phyloP scores from a whole-genome alignment of 768 basidiomycete species.

The Phaffia tasmanica region DNA sequence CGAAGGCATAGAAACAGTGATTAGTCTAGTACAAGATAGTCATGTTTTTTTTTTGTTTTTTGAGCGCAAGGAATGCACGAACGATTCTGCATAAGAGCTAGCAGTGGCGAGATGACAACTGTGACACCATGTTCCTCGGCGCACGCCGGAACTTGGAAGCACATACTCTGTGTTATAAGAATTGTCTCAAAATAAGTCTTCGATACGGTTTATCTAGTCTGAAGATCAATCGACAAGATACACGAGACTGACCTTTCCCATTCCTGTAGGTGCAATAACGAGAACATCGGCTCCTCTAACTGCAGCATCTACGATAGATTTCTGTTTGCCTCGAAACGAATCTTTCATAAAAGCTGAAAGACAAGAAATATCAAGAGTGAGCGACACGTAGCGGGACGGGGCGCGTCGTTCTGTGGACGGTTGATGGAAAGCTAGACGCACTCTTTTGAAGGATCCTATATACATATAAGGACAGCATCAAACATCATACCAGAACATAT shows the following conservation, averaged over 20 bases:
- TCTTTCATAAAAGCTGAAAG: constrained; percentile 56
- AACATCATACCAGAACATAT: background rate
- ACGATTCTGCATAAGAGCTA: constrained; percentile 83
- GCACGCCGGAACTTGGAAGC: constrained; percentile 73
- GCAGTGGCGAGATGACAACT: constrained; percentile 63
- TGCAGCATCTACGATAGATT: constrained; percentile 62
- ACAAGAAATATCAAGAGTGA: background rate
- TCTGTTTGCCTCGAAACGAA: constrained; percentile 64
- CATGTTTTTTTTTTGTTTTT: background rate
- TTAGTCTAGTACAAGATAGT: background rate
- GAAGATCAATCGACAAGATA: background rate
- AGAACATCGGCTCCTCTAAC: constrained; percentile 44
- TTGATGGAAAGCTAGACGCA: background rate
- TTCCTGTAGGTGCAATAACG: constrained; percentile 65
- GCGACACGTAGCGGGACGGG: background rate
- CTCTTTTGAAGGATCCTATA: constrained; percentile 21
- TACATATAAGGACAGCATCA: background rate
- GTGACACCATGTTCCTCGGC: constrained; percentile 61
- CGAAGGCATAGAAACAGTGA: background rate
- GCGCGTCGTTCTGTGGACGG: background rate
- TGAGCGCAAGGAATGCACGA: constrained; percentile 29
- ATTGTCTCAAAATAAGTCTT: background rate
- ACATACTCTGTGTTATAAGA: constrained; percentile 52
- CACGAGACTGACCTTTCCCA: constrained; percentile 58
- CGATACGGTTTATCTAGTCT: background rate